Evolutionary conservation across 192 early-diverging fungal genomes (phyloP).

Genomic region (Podochytrium sp.): DNA sequence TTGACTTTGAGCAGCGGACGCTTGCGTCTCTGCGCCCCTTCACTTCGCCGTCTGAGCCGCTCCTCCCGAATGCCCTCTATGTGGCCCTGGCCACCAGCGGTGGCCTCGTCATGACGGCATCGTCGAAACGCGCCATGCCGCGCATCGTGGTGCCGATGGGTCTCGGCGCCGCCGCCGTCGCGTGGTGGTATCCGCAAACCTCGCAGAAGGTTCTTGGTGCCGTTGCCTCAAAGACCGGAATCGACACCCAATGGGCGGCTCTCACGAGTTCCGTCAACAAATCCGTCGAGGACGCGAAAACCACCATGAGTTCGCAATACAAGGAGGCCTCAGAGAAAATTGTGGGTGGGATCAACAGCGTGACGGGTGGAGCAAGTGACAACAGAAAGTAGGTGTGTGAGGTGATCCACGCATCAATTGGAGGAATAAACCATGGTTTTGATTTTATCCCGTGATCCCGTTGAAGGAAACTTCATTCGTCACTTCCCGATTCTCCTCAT

Average conservation of each 20-base stretch:
- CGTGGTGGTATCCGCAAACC: constrained; percentile 24
- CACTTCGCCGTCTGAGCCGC: neutral
- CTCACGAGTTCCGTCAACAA: neutral
- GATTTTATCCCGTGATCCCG: no score
- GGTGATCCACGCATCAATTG: no score
- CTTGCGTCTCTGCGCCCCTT: neutral
- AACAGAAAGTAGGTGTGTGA: no score
- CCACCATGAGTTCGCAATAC: neutral
- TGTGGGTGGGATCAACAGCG: neutral
- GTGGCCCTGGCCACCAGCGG: constrained; percentile 3
- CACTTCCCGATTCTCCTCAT: no score
- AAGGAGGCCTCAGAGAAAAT: neutral
- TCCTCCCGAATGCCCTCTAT: constrained; percentile 22
- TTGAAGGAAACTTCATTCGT: no score
- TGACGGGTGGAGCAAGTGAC: neutral
- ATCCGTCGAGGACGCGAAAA: neutral
- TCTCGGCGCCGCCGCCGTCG: neutral
- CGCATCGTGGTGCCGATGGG: constrained; percentile 3
- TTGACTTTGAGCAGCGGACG: neutral
- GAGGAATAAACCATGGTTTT: no score
- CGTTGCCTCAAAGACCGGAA: neutral
- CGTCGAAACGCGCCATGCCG: neutral
- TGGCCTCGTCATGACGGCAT: constrained; percentile 17
- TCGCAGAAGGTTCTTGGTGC: neutral
- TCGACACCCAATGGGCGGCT: neutral